Percentiles rank a stretch among this genome's conserved stretches.
Conservation (phyloP, 805 yeast genomes). For the Wickerhamomyces chambardii region DNA sequence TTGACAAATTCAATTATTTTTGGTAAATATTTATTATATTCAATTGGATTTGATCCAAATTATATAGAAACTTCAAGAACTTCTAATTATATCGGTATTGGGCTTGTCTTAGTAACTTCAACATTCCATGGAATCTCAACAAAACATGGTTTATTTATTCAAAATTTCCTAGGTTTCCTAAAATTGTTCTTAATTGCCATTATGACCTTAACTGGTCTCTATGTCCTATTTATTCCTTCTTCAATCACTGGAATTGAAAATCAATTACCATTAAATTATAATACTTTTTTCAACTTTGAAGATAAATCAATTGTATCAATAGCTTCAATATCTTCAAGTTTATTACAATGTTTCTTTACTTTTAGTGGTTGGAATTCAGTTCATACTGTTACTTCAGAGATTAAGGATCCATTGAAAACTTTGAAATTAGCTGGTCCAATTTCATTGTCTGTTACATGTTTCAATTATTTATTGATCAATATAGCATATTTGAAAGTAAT, state of each 20-base stretch:
- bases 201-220: slow-evolving; percentile 50
- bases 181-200: slow-evolving; percentile 45
- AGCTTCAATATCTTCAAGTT: slow-evolving; percentile 43
- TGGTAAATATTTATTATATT: slow-evolving; percentile 47
- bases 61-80: slow-evolving; percentile 18
- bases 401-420: slow-evolving; percentile 48
- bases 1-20: slow-evolving; percentile 49
- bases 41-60: slow-evolving; percentile 30
- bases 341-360: slow-evolving; percentile 49
- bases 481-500: slow-evolving; percentile 47
- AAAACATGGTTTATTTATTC: slow-evolving; percentile 48
- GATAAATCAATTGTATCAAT: slow-evolving; percentile 22
- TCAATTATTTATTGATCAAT: slow-evolving; percentile 43
- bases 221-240: slow-evolving; percentile 36
- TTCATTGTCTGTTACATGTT: slow-evolving; percentile 35
- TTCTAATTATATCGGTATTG: slow-evolving; percentile 32
- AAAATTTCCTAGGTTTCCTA: slow-evolving; percentile 53
- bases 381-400: slow-evolving; percentile 53
- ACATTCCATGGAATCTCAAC: slow-evolving; percentile 51
- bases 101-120: slow-evolving; percentile 25
- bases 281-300: slow-evolving; percentile 22
- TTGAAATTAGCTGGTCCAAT: slow-evolving; percentile 54
- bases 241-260: slow-evolving; percentile 34
- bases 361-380: slow-evolving; percentile 58
- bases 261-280: slow-evolving; percentile 15